These are phyloP conservation scores for Sphaerobolus stellatus DNA, from an alignment of 1,284 basidiomycete genomes.

Conservation along the genomic window DNA sequence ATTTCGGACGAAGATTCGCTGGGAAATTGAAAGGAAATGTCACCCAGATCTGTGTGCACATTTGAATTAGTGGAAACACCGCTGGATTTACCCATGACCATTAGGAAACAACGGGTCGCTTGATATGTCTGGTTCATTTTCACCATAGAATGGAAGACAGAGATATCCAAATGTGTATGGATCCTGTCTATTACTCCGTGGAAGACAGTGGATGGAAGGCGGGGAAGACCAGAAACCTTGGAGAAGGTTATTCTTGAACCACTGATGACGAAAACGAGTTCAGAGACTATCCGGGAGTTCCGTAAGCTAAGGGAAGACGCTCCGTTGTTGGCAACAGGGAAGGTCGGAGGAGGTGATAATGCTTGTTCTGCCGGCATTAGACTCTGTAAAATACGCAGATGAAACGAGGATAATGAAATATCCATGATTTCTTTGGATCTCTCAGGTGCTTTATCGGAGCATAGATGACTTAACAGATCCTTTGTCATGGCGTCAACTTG, in stretches of 20 bases:
- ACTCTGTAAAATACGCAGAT: constrained; percentile 9
- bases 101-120: neutral
- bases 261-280: neutral
- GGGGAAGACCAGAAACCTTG: neutral
- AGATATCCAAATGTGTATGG: constrained; percentile 1
- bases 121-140: neutral
- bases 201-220: neutral
- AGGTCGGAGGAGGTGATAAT: neutral
- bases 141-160: neutral
- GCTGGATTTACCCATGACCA: neutral
- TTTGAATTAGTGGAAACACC: constrained; percentile 5
- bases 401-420: neutral
- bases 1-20: constrained; percentile 16
- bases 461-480: constrained; percentile 2
- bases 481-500: constrained; percentile 14
- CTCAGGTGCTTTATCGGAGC: neutral
- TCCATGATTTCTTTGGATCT: neutral
- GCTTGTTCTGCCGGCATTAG: constrained; percentile 4
- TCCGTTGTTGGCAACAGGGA: neutral
- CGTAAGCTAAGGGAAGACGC: neutral
- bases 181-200: neutral
- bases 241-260: constrained; percentile 1
- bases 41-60: constrained; percentile 6
- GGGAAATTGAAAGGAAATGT: constrained; percentile 2
- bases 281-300: constrained; percentile 9